Conservation (phyloP, 1,139 yeast species). For the Saccharomyces uvarum region DNA sequence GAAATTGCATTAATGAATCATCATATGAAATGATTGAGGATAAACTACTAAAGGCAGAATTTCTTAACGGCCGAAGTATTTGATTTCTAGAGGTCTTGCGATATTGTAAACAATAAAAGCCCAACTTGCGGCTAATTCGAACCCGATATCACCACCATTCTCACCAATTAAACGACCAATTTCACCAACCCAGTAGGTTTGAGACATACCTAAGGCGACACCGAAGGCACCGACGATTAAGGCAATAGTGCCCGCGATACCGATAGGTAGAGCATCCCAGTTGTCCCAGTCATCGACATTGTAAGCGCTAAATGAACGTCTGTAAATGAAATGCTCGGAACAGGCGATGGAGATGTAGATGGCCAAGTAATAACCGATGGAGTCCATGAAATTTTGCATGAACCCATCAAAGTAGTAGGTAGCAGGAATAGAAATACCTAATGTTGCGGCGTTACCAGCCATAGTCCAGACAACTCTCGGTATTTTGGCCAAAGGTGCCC, state of each 20-base stretch:
- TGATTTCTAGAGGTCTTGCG: conserved; percentile 61
- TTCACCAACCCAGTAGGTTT: conserved; percentile 72
- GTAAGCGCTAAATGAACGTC: conserved; percentile 47
- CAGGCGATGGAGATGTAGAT: conserved; percentile 66
- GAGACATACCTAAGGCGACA: conserved; percentile 76
- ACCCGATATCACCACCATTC: conserved; percentile 79
- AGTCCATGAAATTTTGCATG: conserved; percentile 78
- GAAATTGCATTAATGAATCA: not conserved
- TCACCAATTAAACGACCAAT: conserved; percentile 54
- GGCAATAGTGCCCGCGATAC: conserved; percentile 67
- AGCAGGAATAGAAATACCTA: conserved; percentile 85
- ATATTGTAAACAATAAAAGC: conserved; percentile 55
- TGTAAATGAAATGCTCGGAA: conserved; percentile 73
- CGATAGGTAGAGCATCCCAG: conserved; percentile 54
- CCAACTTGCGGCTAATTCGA: conserved; percentile 65
- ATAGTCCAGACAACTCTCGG: conserved; percentile 81
- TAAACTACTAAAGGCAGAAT: not conserved
- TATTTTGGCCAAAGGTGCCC: conserved; percentile 59
- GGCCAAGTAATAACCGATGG: conserved; percentile 84
- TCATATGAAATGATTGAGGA: not conserved
- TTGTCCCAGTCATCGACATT: conserved; percentile 55
- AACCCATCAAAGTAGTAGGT: conserved; percentile 62
- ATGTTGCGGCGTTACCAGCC: conserved; percentile 61
- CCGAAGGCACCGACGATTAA: conserved; percentile 82
- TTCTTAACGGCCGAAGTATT: conserved; percentile 35